Conservation (phyloP, 352 stramenopile genomes). For the Phytophthora tentaculata region DNA sequence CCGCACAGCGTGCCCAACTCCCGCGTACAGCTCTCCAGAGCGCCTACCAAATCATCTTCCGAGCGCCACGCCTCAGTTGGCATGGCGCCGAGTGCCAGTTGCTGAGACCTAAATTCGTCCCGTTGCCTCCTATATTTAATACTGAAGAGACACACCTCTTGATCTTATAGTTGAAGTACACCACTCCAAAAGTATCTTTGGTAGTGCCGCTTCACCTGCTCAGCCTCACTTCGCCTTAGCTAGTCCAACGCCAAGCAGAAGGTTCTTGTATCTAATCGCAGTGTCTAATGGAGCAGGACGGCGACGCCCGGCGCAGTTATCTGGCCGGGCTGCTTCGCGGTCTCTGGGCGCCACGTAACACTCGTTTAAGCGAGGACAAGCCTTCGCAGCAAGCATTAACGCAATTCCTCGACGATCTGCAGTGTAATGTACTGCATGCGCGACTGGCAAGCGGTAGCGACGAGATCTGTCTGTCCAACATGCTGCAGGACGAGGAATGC, state of each 20-base stretch:
- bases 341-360: slow-evolving; percentile 59
- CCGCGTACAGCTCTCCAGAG: slow-evolving; percentile 32
- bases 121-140: slow-evolving; percentile 19
- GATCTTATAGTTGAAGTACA: slow-evolving; percentile 33
- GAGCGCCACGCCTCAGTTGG: not conserved
- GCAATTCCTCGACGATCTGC: slow-evolving; percentile 77
- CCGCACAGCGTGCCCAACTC: slow-evolving; percentile 33
- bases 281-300: slow-evolving; percentile 40
- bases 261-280: not conserved
- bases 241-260: slow-evolving; percentile 6
- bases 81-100: slow-evolving; percentile 15
- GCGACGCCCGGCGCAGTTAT: slow-evolving; percentile 64
- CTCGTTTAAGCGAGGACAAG: slow-evolving; percentile 48
- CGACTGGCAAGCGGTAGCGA: slow-evolving; percentile 36
- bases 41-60: slow-evolving; percentile 17
- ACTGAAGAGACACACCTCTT: slow-evolving; percentile 22
- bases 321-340: slow-evolving; percentile 63
- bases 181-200: slow-evolving; percentile 9
- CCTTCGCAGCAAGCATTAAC: slow-evolving; percentile 54
- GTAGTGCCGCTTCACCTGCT: not conserved
- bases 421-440: slow-evolving; percentile 66
- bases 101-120: slow-evolving; percentile 8
- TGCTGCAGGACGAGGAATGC: slow-evolving; percentile 16
- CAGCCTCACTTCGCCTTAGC: slow-evolving; percentile 10
- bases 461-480: slow-evolving; percentile 30